A percentile compares a stretch with the other conserved stretches of the same genome.
Conservation (phyloP, 2,329 filamentous ascomycete genomes). For the Paraphaeosphaeria minitans region DNA sequence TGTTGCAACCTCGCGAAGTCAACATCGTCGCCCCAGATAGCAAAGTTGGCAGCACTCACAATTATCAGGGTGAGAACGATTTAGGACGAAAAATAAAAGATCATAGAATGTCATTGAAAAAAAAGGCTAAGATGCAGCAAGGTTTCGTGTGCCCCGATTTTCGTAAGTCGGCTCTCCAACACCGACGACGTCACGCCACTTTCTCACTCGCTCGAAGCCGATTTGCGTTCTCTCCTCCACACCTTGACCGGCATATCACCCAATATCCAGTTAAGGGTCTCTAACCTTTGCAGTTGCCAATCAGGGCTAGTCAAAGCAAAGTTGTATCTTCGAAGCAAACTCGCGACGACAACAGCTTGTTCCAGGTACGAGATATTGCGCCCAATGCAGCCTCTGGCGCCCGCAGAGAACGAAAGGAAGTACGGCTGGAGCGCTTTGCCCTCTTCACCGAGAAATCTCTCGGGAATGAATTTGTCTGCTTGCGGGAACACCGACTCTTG, state of each 20-base stretch:
- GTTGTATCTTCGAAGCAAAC: slow-evolving; percentile 45
- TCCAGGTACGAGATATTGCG: slow-evolving; percentile 39
- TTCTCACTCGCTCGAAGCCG: slow-evolving; percentile 7
- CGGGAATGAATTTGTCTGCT: slow-evolving; percentile 41
- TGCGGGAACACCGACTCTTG: slow-evolving; percentile 34
- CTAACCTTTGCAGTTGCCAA: slow-evolving; percentile 43
- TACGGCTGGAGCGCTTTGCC: slow-evolving; percentile 37
- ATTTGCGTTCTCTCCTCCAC: slow-evolving; percentile 35
- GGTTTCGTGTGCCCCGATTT: slow-evolving; percentile 7
- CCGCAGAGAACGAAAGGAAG: slow-evolving; percentile 38
- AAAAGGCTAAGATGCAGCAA: background rate
- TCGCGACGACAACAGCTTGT: slow-evolving; percentile 39
- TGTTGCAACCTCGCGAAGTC: background rate
- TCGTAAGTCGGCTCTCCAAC: slow-evolving; percentile 8
- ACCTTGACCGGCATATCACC: slow-evolving; percentile 48
- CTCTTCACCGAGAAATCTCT: slow-evolving; percentile 45
- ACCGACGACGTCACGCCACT: slow-evolving; percentile 2
- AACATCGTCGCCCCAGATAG: background rate
- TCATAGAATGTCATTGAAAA: background rate
- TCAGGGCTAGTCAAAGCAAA: slow-evolving; percentile 44
- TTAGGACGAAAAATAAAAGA: no score
- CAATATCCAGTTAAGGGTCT: slow-evolving; percentile 47
- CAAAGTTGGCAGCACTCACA: background rate
- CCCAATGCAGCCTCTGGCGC: slow-evolving; percentile 37
- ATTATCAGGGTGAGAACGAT: background rate